Percentiles rank a stretch among this genome's conserved stretches.
phyloP scores from a whole-genome alignment of 495 filamentous ascomycete species.

The Hyaloscypha finlandica region DNA sequence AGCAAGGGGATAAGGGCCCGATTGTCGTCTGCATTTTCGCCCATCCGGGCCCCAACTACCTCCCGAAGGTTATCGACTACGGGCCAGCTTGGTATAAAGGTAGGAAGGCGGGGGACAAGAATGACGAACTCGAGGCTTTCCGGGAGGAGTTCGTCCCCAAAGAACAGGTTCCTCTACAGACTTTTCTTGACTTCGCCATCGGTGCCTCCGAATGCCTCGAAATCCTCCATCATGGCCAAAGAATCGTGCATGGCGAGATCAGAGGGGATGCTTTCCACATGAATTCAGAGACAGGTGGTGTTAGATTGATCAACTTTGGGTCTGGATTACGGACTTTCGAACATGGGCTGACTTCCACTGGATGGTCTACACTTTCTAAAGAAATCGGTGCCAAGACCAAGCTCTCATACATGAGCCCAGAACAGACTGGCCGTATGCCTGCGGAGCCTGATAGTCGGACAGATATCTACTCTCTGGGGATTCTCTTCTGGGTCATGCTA shows the following conservation, averaged over 20 bases:
- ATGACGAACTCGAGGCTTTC: constrained; percentile 18
- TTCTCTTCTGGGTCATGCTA: constrained; percentile 84
- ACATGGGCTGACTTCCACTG: constrained; percentile 78
- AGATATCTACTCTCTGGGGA: constrained; percentile 85
- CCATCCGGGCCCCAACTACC: constrained; percentile 71
- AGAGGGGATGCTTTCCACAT: constrained; percentile 87
- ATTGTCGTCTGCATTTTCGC: constrained; percentile 78
- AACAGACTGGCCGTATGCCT: constrained; percentile 88
- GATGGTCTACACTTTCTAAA: constrained; percentile 77
- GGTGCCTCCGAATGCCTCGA: constrained; percentile 83
- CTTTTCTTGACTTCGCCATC: constrained; percentile 86
- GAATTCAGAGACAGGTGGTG: constrained; percentile 61
- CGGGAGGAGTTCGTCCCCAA: constrained; percentile 39
- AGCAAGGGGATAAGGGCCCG: constrained; percentile 62
- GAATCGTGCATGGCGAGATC: constrained; percentile 84
- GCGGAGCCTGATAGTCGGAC: constrained; percentile 87
- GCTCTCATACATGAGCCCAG: constrained; percentile 83
- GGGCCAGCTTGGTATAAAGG: constrained; percentile 53
- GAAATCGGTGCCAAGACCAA: constrained; percentile 83
- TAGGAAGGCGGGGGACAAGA: constrained; percentile 15
- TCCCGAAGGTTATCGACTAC: constrained; percentile 69
- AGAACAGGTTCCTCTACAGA: constrained; percentile 64
- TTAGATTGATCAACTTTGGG: constrained; percentile 81
- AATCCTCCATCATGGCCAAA: constrained; percentile 79
- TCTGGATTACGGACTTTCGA: constrained; percentile 85